Base-by-base conservation (phyloP, 768 basidiomycete genomes). In the Lactifluus hygrophoroides region DNA sequence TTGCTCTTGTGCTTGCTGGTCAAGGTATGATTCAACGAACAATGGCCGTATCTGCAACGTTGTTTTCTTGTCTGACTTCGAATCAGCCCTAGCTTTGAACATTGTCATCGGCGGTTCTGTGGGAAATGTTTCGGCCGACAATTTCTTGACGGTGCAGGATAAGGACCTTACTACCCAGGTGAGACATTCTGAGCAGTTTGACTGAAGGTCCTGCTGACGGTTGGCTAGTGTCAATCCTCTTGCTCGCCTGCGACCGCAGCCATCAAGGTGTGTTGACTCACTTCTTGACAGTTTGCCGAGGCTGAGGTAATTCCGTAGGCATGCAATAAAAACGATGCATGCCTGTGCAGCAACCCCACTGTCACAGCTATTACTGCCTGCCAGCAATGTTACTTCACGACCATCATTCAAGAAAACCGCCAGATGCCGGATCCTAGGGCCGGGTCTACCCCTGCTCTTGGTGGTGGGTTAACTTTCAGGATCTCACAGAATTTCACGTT, bases 381-480 rank as follows among this genome's bases (percentile, higher is more conserved):
- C 71, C 78, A 90, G 68, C 80, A 83, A 65, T 90, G 87, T 74
- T 78, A 85, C 76, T 83, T 85, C 66, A 68, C 70, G 42, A 71
- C 72, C 56, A 71, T 88, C 27, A 77, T 90, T 62, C 65, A 66
- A 9, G 70, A 71, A 35, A 83, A 84, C 66, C 66, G 74, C 55
- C 74, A 68, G 23, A 70, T 74, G 56, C 75, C 78, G 10, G 81
- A 85, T 67, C 70, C 74, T 50, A 74, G 75, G 16, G 80, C 79
- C 4, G 88, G 87, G 9, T 83, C 83, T n/a, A 75, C 76, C 49
- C 67, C 76, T 16, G 74, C 84, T n/a, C 70, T 89, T 42, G 68
- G 66, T 38, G 83, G 88, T 85, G 58, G 55, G 77, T 68, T 13
- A 42, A 35, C 13, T 37, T 52, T 14, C n/a, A 13, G 0, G 32